These are phyloP conservation scores for Kwoniella sp. DNA, from an alignment of 768 basidiomycete species.

Conservation along the genomic window DNA sequence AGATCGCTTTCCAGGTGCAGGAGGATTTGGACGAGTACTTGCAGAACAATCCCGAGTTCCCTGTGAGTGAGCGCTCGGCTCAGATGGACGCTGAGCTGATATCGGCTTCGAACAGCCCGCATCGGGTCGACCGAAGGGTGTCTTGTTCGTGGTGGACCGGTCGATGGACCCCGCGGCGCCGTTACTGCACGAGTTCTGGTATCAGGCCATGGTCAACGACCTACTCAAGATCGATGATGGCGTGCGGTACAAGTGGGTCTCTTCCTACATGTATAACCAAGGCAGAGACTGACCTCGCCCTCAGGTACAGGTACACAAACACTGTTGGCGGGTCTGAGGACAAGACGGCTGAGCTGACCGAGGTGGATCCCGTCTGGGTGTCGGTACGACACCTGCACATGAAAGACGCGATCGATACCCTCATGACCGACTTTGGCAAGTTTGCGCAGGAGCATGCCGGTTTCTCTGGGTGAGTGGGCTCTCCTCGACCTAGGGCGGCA, in stretches of 20 bases:
- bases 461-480: constrained; percentile 66
- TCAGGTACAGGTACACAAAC: constrained; percentile 88
- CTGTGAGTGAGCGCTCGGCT: constrained; percentile 59
- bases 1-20: constrained; percentile 83
- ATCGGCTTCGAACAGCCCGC: constrained; percentile 41
- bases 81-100: not conserved
- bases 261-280: not conserved
- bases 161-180: constrained; percentile 90
- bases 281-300: not conserved
- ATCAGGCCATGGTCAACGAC: constrained; percentile 98
- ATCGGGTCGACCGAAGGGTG: constrained; percentile 63
- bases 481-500: constrained; percentile 1
- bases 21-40: constrained; percentile 79
- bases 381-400: constrained; percentile 95
- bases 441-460: constrained; percentile 92
- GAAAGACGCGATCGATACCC: constrained; percentile 94
- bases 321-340: constrained; percentile 78
- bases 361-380: constrained; percentile 84
- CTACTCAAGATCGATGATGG: constrained; percentile 83
- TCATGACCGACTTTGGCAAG: constrained; percentile 92
- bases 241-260: constrained; percentile 71
- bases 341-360: constrained; percentile 77
- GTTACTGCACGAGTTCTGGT: constrained; percentile 94
- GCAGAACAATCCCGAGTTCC: constrained; percentile 77
- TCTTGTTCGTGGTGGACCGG: constrained; percentile 90